phyloP scores from a whole-genome alignment of 257 asterid genomes.

The Ilex aquifolium region DNA sequence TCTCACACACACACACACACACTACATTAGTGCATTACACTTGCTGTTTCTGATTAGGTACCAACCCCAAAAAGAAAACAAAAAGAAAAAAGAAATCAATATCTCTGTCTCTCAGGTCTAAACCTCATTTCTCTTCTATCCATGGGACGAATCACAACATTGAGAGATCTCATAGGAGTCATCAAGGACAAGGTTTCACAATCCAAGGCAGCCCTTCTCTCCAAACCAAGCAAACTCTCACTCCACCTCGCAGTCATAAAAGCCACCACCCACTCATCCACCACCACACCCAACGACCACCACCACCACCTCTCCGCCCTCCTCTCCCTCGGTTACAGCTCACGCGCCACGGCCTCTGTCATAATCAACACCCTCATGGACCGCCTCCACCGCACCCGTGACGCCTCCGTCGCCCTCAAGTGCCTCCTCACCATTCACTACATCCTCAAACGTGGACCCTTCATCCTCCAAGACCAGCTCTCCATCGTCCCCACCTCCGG shows the following conservation, averaged over 20 bases:
- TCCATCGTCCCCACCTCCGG: constrained; percentile 62
- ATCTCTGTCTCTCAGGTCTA: neutral
- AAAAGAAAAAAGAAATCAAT: neutral
- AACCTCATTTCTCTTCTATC: constrained; percentile 6
- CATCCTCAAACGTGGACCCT: constrained; percentile 71
- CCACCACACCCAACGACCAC: constrained; percentile 40
- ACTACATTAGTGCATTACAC: too few species aligned
- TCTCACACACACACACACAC: too few species aligned
- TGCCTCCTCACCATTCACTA: constrained; percentile 63
- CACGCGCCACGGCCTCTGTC: constrained; percentile 74
- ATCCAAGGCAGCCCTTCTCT: constrained; percentile 53
- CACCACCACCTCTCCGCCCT: constrained; percentile 47
- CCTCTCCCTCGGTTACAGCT: constrained; percentile 54
- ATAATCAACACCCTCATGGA: constrained; percentile 58
- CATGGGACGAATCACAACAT: constrained; percentile 31
- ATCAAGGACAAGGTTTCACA: constrained; percentile 45
- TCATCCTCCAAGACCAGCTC: constrained; percentile 83
- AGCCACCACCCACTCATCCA: constrained; percentile 61
- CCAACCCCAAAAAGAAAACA: too few species aligned
- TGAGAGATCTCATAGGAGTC: constrained; percentile 36
- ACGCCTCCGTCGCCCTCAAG: constrained; percentile 65
- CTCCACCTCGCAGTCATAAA: constrained; percentile 71
- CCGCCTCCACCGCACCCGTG: constrained; percentile 70
- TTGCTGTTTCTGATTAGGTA: too few species aligned
- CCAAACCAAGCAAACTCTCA: constrained; percentile 30